These are phyloP conservation scores for Castanea mollissima DNA, from an alignment of 306 rosid species.

Conservation along the genomic window DNA sequence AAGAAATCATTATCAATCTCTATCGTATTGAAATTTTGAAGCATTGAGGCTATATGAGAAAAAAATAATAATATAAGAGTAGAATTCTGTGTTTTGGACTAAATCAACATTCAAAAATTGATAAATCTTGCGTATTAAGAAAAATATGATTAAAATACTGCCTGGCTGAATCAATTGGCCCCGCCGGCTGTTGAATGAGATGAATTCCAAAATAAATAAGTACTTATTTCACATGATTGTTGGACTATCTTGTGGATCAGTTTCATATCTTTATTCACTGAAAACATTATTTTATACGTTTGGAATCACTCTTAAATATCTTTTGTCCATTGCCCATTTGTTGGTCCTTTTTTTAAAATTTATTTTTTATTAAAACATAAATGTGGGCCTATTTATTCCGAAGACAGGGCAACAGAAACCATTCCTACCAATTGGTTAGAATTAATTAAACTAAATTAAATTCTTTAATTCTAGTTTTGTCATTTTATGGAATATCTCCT, in stretches of 20 bases:
- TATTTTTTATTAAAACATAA: not conserved
- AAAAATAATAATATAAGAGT: no score
- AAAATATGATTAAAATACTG: no score
- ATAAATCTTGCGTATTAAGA: no score
- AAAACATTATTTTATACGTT: not conserved
- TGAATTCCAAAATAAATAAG: no score
- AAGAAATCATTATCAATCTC: no score
- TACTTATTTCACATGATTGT: not conserved
- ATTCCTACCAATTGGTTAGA: not conserved
- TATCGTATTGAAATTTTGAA: no score
- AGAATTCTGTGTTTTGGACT: no score
- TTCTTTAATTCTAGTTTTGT: not conserved
- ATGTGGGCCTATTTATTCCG: not conserved
- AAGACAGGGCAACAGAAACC: not conserved
- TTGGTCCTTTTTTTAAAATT: not conserved
- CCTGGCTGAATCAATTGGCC: no score
- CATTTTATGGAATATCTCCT: not conserved
- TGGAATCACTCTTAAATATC: not conserved
- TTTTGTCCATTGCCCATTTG: not conserved
- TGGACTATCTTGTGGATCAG: conserved; percentile 5
- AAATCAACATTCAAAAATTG: no score
- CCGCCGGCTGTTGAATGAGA: no score
- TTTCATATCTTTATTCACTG: not conserved
- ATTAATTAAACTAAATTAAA: not conserved
- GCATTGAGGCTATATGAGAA: no score